These are phyloP conservation scores for Helotiales sp. DNA, from an alignment of 2,329 filamentous ascomycete species.

Conservation along the genomic window DNA sequence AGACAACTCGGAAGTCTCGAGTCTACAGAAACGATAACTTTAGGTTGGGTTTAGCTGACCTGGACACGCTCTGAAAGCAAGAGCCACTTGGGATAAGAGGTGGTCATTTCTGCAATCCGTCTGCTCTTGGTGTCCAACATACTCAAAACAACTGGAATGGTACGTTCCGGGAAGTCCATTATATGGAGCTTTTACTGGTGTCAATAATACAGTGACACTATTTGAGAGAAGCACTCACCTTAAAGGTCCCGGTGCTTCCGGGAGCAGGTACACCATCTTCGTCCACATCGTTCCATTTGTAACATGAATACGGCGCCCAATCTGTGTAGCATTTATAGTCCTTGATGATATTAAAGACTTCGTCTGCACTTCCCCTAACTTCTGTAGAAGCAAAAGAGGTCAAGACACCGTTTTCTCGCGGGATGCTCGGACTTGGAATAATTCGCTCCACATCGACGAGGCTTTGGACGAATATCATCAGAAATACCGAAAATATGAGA, in stretches of 20 bases:
- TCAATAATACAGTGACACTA: neutral
- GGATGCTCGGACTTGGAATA: constrained; percentile 19
- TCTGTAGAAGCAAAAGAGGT: constrained; percentile 19
- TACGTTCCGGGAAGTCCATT: constrained; percentile 6
- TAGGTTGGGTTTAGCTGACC: too few relatives aligned
- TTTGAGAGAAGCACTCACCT: constrained; percentile 13
- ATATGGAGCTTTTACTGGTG: constrained; percentile 7
- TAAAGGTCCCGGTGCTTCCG: constrained; percentile 20
- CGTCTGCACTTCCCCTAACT: constrained; percentile 22
- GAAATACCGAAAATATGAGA: constrained; percentile 9
- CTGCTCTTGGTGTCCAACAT: constrained; percentile 20
- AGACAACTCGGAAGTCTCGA: too few relatives aligned
- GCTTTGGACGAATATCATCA: constrained; percentile 17
- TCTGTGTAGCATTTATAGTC: constrained; percentile 18
- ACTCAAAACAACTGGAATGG: constrained; percentile 12
- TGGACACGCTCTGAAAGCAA: constrained; percentile 23
- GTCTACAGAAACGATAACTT: too few relatives aligned
- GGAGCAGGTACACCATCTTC: constrained; percentile 17
- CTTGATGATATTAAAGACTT: constrained; percentile 20
- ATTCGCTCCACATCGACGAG: constrained; percentile 8
- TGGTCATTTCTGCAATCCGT: constrained; percentile 17
- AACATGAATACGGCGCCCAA: constrained; percentile 16
- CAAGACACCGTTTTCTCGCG: constrained; percentile 13
- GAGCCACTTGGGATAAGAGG: constrained; percentile 21
- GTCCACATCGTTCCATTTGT: constrained; percentile 15